Percentiles rank a stretch among this genome's conserved stretches.
Conservation (phyloP, 2,329 filamentous ascomycete species). For the Penicillium olsonii region DNA sequence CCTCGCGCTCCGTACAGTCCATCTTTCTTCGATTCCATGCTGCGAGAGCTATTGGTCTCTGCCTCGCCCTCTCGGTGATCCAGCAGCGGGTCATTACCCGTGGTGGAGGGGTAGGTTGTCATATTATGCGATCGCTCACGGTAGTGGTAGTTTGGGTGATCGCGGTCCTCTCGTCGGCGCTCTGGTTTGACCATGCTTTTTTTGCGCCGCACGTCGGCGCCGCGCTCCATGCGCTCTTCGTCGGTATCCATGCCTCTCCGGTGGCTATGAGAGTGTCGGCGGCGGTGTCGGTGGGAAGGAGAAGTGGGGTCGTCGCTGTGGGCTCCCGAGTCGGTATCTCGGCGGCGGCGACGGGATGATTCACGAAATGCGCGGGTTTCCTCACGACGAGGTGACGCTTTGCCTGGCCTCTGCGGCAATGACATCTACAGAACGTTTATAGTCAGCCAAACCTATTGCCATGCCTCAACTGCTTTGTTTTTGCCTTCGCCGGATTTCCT, state of each 20-base stretch:
- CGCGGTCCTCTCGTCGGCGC: constrained; percentile 77
- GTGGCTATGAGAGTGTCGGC: constrained; percentile 48
- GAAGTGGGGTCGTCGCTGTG: constrained; percentile 42
- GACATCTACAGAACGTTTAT: constrained; percentile 44
- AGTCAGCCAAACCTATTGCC: background rate
- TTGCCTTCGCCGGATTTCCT: background rate
- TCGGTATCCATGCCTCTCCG: constrained; percentile 48
- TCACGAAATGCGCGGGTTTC: constrained; percentile 65
- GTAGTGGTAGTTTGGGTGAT: constrained; percentile 95
- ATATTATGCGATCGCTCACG: constrained; percentile 92
- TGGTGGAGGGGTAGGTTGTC: constrained; percentile 84
- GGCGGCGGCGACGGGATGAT: constrained; percentile 67
- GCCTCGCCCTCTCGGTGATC: constrained; percentile 61
- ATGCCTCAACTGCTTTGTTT: no score
- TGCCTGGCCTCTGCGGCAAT: constrained; percentile 63
- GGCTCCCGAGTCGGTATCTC: constrained; percentile 69
- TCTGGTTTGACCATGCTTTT: constrained; percentile 88
- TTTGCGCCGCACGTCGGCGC: constrained; percentile 65
- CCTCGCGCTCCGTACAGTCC: constrained; percentile 37
- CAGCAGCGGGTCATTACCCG: constrained; percentile 83
- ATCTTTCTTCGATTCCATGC: constrained; percentile 54
- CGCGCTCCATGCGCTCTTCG: constrained; percentile 55
- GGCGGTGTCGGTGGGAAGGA: constrained; percentile 42
- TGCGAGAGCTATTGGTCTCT: constrained; percentile 64
- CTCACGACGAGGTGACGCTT: constrained; percentile 61